Evolutionary conservation across 371 early-diverging fungal genomes (phyloP).

Genomic region (Rhizopus arrhizus): DNA sequence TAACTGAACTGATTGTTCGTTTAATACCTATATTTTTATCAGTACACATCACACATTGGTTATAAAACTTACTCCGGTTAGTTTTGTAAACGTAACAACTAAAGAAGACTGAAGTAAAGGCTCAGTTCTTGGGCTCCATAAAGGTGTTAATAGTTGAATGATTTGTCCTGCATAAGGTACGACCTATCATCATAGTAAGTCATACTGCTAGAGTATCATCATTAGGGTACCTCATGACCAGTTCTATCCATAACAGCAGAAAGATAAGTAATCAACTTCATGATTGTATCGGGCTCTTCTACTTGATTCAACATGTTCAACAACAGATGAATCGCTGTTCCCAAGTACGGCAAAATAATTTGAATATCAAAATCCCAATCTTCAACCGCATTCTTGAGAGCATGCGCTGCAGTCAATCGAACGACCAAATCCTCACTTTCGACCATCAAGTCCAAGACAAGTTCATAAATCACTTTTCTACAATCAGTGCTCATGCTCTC

Average conservation of each 20-base stretch:
- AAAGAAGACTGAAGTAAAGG: conserved; percentile 82
- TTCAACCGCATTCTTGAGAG: conserved; percentile 70
- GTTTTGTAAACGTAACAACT: conserved; percentile 72
- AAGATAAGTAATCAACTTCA: conserved; percentile 75
- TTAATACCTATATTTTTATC: conserved; percentile 55
- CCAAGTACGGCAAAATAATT: conserved; percentile 73
- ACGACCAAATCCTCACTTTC: conserved; percentile 77
- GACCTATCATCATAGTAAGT: conserved; percentile 45
- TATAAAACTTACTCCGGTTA: conserved; percentile 59
- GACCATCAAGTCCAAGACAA: conserved; percentile 69
- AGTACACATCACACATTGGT: not conserved
- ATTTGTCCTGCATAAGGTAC: conserved; percentile 73
- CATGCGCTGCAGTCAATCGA: conserved; percentile 79
- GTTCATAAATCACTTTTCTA: conserved; percentile 68
- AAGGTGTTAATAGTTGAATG: conserved; percentile 72
- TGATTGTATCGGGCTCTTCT: conserved; percentile 77
- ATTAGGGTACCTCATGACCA: conserved; percentile 55
- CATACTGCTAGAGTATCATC: conserved; percentile 18
- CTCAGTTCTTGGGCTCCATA: conserved; percentile 80
- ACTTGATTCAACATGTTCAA: conserved; percentile 64
- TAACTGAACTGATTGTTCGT: conserved; percentile 69
- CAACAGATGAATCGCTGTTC: conserved; percentile 59
- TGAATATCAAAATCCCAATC: conserved; percentile 88
- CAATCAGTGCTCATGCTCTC: conserved; percentile 73
- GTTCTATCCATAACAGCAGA: conserved; percentile 79